These are phyloP conservation scores for Xylariaceae sp. DNA, from an alignment of 2,329 filamentous ascomycete genomes.

Conservation along the genomic window DNA sequence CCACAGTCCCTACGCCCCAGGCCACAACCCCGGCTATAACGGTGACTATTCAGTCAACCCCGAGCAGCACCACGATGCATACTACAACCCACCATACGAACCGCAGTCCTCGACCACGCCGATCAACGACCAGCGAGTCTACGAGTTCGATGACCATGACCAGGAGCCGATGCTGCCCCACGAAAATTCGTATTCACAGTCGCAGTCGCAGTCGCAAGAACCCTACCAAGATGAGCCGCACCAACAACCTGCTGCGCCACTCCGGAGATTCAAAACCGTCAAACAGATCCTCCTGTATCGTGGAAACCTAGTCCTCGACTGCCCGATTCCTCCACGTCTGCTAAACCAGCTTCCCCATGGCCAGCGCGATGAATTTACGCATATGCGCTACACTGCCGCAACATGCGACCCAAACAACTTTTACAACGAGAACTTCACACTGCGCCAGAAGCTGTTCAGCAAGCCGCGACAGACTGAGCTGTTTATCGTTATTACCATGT, in stretches of 20 bases:
- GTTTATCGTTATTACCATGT: conserved; percentile 97
- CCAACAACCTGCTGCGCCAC: conserved; percentile 46
- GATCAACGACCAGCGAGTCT: conserved; percentile 56
- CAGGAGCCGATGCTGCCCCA: conserved; percentile 69
- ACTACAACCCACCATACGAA: conserved; percentile 78
- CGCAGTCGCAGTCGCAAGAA: conserved; percentile 34
- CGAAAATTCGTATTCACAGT: conserved; percentile 43
- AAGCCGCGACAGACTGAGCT: conserved; percentile 87
- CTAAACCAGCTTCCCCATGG: conserved; percentile 85
- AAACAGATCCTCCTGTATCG: conserved; percentile 97
- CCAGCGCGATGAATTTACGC: conserved; percentile 85
- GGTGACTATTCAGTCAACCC: conserved; percentile 73
- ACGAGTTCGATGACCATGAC: conserved; percentile 68
- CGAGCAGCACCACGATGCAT: conserved; percentile 79
- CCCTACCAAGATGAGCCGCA: conserved; percentile 42
- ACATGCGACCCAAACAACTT: conserved; percentile 97
- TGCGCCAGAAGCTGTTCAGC: conserved; percentile 82
- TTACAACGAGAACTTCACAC: conserved; percentile 78
- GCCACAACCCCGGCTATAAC: conserved; percentile 42
- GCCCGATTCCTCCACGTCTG: conserved; percentile 83
- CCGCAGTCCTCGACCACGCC: conserved; percentile 54
- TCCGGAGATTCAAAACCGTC: conserved; percentile 95
- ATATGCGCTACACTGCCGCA: conserved; percentile 98
- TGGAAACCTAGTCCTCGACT: conserved; percentile 94
- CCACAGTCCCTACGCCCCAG: conserved; percentile 40